phyloP scores from a whole-genome alignment of 2,329 filamentous ascomycete genomes.

The Colletotrichum falcatum region DNA sequence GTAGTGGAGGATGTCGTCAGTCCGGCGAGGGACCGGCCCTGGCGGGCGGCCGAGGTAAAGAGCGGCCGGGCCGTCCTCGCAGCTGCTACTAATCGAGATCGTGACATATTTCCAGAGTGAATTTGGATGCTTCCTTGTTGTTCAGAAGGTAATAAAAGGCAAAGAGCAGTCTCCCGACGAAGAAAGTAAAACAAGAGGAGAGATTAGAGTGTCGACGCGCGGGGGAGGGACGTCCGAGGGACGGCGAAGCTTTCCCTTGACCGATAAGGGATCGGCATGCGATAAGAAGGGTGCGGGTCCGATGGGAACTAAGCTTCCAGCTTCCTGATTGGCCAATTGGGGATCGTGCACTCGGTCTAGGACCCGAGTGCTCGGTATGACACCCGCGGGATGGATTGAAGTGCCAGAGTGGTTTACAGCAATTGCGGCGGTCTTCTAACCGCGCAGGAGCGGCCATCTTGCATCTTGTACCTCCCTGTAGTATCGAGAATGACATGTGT shows the following conservation, averaged over 20 bases:
- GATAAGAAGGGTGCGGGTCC: constrained; percentile 19
- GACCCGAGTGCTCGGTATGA: constrained; percentile 18
- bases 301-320: neutral
- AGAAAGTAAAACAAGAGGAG: neutral
- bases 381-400: constrained; percentile 6
- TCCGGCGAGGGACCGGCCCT: constrained; percentile 27
- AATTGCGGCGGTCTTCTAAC: neutral
- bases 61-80: constrained; percentile 31
- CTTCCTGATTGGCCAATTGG: constrained; percentile 16
- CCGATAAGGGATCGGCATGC: constrained; percentile 19
- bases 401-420: neutral
- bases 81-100: constrained; percentile 31
- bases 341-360: constrained; percentile 3
- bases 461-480: neutral
- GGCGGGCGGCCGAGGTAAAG: constrained; percentile 24
- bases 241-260: constrained; percentile 14
- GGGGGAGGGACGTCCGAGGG: constrained; percentile 6
- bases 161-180: constrained; percentile 4
- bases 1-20: constrained; percentile 17
- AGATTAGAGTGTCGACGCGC: constrained; percentile 8
- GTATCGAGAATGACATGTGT: neutral
- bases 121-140: constrained; percentile 7
- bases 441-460: neutral
- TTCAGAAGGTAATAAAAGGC: neutral
- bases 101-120: constrained; percentile 19